phyloP scores from a whole-genome alignment of 2,329 filamentous ascomycete species.

The Cytospora paraplurivora region DNA sequence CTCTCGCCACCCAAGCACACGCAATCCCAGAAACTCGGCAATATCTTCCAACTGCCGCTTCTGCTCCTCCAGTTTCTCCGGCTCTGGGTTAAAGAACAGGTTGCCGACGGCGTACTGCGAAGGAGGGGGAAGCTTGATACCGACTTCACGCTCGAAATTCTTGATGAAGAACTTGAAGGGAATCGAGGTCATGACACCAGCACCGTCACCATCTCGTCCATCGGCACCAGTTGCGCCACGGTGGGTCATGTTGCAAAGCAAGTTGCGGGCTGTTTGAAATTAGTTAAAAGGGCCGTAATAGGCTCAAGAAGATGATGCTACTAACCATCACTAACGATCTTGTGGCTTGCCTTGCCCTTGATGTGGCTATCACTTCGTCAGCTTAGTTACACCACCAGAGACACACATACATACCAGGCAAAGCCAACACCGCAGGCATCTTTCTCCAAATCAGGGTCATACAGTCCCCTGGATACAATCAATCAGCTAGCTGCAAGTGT shows the following conservation, averaged over 20 bases:
- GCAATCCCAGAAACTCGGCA: conserved; percentile 82
- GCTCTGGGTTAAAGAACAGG: conserved; percentile 97
- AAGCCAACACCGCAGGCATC: conserved; percentile 99
- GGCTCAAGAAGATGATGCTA: conserved; percentile 26
- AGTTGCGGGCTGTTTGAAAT: conserved; percentile 68
- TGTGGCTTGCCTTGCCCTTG: conserved; percentile 96
- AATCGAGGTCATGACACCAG: conserved; percentile 99
- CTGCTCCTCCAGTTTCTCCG: conserved; percentile 85
- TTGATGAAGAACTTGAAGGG: conserved; percentile 98
- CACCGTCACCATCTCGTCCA: conserved; percentile 95
- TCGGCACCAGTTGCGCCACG: conserved; percentile 97
- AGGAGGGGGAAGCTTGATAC: conserved; percentile 79
- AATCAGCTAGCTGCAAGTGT: neutral
- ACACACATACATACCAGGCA: conserved; percentile 70
- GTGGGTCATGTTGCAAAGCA: conserved; percentile 99
- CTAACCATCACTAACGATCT: conserved; percentile 97
- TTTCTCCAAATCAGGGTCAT: conserved; percentile 94
- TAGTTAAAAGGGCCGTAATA: conserved; percentile 2
- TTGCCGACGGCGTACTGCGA: conserved; percentile 98
- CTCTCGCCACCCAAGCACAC: conserved; percentile 94
- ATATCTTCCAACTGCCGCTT: conserved; percentile 93
- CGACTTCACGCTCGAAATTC: conserved; percentile 92
- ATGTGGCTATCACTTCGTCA: conserved; percentile 69
- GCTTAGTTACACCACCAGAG: neutral
- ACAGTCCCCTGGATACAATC: conserved; percentile 66